Conservation (phyloP, 768 basidiomycete species). For the Boletus coccyginus region DNA sequence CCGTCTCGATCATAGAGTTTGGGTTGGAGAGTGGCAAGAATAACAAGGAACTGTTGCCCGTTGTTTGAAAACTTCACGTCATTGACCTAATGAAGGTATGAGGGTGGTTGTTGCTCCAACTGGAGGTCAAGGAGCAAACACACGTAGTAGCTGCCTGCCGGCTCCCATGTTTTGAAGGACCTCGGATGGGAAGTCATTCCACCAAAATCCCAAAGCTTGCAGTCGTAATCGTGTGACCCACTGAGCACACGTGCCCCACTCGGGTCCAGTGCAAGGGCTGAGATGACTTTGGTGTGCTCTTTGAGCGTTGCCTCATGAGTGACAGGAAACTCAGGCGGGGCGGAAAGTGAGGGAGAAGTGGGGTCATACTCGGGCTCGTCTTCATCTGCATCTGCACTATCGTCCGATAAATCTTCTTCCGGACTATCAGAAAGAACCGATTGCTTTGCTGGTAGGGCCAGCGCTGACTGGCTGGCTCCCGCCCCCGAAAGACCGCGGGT, state of each 20-base stretch:
- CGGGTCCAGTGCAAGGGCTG: constrained; percentile 88
- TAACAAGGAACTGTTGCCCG: constrained; percentile 80
- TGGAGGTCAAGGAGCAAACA: constrained; percentile 11
- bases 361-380: constrained; percentile 54
- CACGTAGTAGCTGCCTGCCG: constrained; percentile 90
- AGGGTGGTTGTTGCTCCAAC: background rate
- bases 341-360: constrained; percentile 38
- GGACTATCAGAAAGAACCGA: constrained; percentile 8
- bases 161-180: constrained; percentile 97
- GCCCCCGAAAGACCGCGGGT: constrained; percentile 15
- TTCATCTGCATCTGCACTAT: constrained; percentile 16
- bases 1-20: constrained; percentile 92
- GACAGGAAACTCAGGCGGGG: constrained; percentile 64
- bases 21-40: constrained; percentile 85
- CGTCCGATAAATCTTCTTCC: constrained; percentile 26
- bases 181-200: constrained; percentile 90
- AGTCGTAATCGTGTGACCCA: constrained; percentile 96
- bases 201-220: constrained; percentile 99
- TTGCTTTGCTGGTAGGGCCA: background rate
- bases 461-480: constrained; percentile 19
- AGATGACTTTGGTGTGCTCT: constrained; percentile 95
- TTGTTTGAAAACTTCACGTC: constrained; percentile 88
- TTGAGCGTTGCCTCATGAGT: constrained; percentile 91
- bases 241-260: constrained; percentile 89
- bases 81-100: constrained; percentile 58